Evolutionary conservation across 2,329 filamentous ascomycete species (phyloP).

Genomic region (Botryotinia calthae): DNA sequence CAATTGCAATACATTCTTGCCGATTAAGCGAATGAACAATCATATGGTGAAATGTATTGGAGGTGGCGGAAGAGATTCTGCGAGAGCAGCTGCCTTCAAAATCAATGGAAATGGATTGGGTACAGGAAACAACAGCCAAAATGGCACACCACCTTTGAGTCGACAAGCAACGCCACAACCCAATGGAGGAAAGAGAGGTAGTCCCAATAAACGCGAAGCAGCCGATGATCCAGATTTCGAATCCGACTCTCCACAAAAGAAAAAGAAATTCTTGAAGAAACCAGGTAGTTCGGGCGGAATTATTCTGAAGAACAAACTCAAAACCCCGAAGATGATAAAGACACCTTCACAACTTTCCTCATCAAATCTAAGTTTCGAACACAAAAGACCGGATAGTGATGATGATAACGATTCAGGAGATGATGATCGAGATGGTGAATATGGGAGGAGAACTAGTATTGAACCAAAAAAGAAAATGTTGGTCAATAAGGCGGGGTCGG

Average conservation of each 20-base stretch:
- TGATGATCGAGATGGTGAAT: slow-evolving; percentile 35
- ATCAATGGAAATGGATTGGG: slow-evolving; percentile 52
- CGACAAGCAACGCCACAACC: slow-evolving; percentile 58
- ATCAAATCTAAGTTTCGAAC: slow-evolving; percentile 33
- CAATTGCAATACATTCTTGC: slow-evolving; percentile 64
- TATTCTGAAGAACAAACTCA: slow-evolving; percentile 30
- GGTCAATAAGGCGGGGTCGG: slow-evolving; percentile 23
- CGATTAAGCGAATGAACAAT: slow-evolving; percentile 63
- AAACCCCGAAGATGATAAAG: slow-evolving; percentile 32
- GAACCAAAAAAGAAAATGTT: slow-evolving; percentile 34
- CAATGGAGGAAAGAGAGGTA: slow-evolving; percentile 30
- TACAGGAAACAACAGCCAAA: slow-evolving; percentile 43
- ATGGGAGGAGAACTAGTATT: slow-evolving; percentile 27
- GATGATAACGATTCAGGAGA: slow-evolving; percentile 32
- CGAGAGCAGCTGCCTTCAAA: slow-evolving; percentile 60
- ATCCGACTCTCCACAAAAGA: slow-evolving; percentile 35
- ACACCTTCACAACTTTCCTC: slow-evolving; percentile 26
- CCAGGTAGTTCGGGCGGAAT: slow-evolving; percentile 2
- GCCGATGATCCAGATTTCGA: slow-evolving; percentile 38
- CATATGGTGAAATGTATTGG: slow-evolving; percentile 68
- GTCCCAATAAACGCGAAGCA: slow-evolving; percentile 37
- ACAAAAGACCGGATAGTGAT: slow-evolving; percentile 28
- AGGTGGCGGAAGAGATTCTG: slow-evolving; percentile 62
- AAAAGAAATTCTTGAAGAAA: slow-evolving; percentile 36
- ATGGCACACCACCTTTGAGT: slow-evolving; percentile 59